These are phyloP conservation scores for Infundibulicybe gibba DNA, from an alignment of 768 basidiomycete genomes.

Conservation along the genomic window DNA sequence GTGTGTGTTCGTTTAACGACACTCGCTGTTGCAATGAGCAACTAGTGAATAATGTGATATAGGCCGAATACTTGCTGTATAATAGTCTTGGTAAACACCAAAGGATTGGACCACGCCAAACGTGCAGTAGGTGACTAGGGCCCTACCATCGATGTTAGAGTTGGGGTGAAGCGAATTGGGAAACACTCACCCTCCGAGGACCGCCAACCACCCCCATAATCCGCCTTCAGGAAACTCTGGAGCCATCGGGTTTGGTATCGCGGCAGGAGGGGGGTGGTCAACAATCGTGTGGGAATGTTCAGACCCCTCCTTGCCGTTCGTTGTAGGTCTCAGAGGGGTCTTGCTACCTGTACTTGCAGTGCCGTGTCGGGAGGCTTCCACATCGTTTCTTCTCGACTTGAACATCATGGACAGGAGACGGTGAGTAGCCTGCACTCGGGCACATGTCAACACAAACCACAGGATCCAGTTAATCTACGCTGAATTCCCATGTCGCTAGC, in stretches of 20 bases:
- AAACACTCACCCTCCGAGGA: background rate
- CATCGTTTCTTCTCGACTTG: background rate
- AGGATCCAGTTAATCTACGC: too few species aligned
- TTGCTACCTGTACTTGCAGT: constrained; percentile 16
- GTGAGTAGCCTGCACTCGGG: constrained; percentile 6
- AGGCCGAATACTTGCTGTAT: background rate
- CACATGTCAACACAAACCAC: too few species aligned
- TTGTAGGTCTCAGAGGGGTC: constrained; percentile 1
- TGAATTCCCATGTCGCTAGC: too few species aligned
- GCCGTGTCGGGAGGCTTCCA: constrained; percentile 8
- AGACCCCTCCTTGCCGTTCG: constrained; percentile 5
- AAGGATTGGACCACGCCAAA: background rate
- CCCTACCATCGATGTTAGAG: background rate
- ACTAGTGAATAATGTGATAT: background rate
- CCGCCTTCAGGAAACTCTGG: background rate
- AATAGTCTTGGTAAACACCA: background rate
- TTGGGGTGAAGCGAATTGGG: background rate
- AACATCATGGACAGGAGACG: constrained; percentile 6
- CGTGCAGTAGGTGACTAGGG: background rate
- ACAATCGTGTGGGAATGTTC: background rate
- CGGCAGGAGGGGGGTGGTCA: too few species aligned
- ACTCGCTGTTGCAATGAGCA: background rate
- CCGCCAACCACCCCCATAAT: background rate
- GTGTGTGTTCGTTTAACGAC: background rate
- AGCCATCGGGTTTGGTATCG: too few species aligned